These are phyloP conservation scores for Hypomontagnella monticulosa DNA, from an alignment of 495 filamentous ascomycete species.

Conservation along the genomic window DNA sequence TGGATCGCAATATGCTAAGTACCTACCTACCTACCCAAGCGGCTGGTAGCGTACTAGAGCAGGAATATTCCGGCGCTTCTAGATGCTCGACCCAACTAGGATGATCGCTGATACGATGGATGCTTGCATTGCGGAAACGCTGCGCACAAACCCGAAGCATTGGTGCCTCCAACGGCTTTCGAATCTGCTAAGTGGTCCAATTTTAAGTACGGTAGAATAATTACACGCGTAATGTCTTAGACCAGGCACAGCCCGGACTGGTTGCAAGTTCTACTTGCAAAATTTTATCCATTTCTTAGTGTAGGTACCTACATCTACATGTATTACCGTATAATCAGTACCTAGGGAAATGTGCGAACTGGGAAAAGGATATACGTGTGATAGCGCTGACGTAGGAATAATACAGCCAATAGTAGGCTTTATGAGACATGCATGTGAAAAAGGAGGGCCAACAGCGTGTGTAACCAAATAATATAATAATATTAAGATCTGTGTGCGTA, in stretches of 20 bases:
- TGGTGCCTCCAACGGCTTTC: neutral
- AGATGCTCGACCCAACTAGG: neutral
- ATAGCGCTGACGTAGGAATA: constrained; percentile 16
- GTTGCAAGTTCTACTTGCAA: constrained; percentile 4
- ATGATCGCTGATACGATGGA: neutral
- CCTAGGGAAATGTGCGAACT: too few relatives aligned
- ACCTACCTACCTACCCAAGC: too few relatives aligned
- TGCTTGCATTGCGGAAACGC: neutral
- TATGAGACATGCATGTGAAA: constrained; percentile 17
- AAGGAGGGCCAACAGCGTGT: too few relatives aligned
- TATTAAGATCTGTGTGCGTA: constrained; percentile 14
- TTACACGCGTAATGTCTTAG: neutral
- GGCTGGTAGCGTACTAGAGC: neutral
- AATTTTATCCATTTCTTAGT: too few relatives aligned
- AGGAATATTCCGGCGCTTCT: neutral
- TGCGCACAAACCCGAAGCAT: neutral
- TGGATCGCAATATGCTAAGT: neutral
- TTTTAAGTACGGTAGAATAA: too few relatives aligned
- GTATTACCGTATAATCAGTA: too few relatives aligned
- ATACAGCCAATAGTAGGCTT: constrained; percentile 27
- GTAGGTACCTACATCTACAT: too few relatives aligned
- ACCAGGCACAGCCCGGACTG: neutral
- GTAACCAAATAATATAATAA: constrained; percentile 1
- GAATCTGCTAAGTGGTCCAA: too few relatives aligned
- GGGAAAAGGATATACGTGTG: constrained; percentile 10